Conservation (phyloP, 2,329 filamentous ascomycete species). For the Pseudogymnoascus sp. region DNA sequence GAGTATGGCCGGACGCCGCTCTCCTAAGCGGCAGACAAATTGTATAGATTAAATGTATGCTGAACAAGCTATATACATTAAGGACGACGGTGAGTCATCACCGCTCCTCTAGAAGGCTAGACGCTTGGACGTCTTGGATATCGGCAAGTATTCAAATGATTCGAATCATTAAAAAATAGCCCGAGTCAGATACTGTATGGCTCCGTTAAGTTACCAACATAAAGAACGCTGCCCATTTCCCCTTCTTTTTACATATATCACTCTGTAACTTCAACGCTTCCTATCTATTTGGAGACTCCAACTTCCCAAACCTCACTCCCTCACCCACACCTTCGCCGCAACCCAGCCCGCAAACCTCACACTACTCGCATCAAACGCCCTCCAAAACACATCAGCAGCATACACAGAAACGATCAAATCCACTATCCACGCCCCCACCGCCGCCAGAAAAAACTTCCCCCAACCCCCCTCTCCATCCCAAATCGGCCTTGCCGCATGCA, state of each 20-base stretch:
- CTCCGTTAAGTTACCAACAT: neutral
- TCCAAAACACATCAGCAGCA: conserved; percentile 54
- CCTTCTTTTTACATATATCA: neutral
- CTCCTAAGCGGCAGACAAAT: no score
- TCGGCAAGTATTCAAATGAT: no score
- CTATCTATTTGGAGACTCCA: neutral
- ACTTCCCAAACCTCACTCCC: neutral
- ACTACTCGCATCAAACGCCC: conserved; percentile 46
- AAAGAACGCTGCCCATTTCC: neutral
- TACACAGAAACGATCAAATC: conserved; percentile 44
- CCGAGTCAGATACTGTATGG: neutral
- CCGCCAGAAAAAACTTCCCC: conserved; percentile 29
- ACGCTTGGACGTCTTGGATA: no score
- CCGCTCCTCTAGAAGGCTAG: no score
- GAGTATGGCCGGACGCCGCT: no score
- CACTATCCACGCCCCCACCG: conserved; percentile 32
- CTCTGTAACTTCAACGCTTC: neutral
- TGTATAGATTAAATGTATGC: no score
- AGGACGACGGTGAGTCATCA: no score
- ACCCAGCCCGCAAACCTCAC: conserved; percentile 46
- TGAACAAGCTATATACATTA: no score
- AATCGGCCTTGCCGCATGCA: conserved; percentile 23
- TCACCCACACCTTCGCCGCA: conserved; percentile 28
- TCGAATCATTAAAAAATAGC: no score
- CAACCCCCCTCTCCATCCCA: conserved; percentile 20